These are phyloP conservation scores for Ploettnerulaceae sp. DNA, from an alignment of 2,329 filamentous ascomycete species.

Conservation along the genomic window DNA sequence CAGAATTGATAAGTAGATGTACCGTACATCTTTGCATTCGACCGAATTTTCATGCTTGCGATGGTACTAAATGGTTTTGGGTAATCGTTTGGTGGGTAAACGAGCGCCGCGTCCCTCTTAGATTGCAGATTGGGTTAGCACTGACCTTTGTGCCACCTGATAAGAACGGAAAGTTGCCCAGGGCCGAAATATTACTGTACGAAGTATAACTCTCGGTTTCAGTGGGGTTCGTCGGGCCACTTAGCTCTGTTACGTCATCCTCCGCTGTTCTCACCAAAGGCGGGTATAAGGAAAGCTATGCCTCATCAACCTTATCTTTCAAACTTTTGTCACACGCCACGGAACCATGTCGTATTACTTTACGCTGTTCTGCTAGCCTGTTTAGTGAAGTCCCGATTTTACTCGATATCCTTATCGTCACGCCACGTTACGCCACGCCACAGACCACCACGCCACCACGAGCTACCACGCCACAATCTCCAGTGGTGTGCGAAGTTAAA, in stretches of 20 bases:
- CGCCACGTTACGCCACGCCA: background rate
- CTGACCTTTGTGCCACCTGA: too few species aligned
- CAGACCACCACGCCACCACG: background rate
- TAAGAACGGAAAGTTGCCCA: too few species aligned
- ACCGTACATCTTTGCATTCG: background rate
- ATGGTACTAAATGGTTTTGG: background rate
- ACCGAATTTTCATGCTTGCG: background rate
- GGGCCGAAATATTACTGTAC: too few species aligned
- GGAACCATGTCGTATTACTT: too few species aligned
- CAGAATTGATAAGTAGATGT: too few species aligned
- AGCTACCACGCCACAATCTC: background rate
- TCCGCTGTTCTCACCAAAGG: background rate
- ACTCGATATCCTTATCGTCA: background rate
- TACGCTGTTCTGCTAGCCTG: too few species aligned
- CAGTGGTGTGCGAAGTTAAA: background rate
- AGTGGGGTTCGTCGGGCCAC: too few species aligned
- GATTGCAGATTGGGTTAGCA: background rate
- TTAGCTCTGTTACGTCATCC: background rate
- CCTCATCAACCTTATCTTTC: too few species aligned
- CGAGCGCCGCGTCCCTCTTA: background rate
- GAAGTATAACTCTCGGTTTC: too few species aligned
- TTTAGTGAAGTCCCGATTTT: too few species aligned
- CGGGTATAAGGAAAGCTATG: background rate
- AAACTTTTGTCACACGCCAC: too few species aligned
- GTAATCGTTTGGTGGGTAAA: too few species aligned